Evolutionary conservation across 2,329 filamentous ascomycete genomes (phyloP), one percentile per base, ranked within the genome.

Genomic region (Lasiodiplodia sp.): DNA sequence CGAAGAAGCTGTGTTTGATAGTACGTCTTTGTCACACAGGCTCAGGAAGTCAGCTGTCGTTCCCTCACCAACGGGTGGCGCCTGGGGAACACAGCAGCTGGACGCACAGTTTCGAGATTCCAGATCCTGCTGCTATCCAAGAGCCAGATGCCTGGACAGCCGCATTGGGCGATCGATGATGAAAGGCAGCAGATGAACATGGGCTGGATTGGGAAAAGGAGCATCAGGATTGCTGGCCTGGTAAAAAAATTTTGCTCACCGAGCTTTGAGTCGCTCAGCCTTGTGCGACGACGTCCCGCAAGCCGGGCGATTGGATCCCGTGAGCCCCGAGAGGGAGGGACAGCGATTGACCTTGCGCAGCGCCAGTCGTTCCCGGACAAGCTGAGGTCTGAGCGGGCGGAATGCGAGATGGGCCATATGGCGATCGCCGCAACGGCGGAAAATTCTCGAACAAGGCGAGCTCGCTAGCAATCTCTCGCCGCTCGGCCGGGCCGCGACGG

Each of bases 251-350:
- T 52, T 64, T 37, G 28, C 60, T 52, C 44, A 52, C 60, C 60
- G 51, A 52, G 60, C 60, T n/a, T 31, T 52, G 60, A 64, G 60
- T 64, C 60, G 60, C 60, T 64, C 60, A 64, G 63, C 63, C 49
- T 31, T 66, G 63, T 66, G 63, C 34, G 37, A 66, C 63, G 49
- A 40, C 49, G 63, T 55, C 63, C 63, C 63, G 63, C 51, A 66
- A 66, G 63, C 63, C 63, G 23, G 63, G 63, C 63, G 63, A 66
- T 66, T 66, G 63, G 63, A 64, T 64, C 47, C 60, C 60, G 60
- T 51, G 60, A 64, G 60, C 60, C 60, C 60, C 60, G 60, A 64
- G 60, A 52, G 60, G 47, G 28, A 52, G 60, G 57, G 60, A 64
- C 60, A 64, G 60, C 60, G 60, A 34, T 62, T 62, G 58, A 62